phyloP scores from a whole-genome alignment of 2,329 filamentous ascomycete genomes.

The Apiospora aurea region DNA sequence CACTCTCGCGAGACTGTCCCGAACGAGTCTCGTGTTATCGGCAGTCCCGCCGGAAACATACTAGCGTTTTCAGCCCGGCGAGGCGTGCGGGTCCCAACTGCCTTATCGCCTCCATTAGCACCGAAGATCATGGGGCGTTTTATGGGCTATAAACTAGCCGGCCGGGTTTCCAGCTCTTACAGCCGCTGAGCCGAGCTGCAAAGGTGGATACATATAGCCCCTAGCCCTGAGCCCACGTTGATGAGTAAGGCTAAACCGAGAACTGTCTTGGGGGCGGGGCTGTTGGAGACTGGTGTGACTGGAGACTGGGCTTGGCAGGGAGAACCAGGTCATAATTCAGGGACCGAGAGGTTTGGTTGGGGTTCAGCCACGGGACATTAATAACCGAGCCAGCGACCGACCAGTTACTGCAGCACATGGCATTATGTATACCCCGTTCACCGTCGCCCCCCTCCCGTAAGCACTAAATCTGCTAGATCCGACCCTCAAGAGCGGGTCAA shows the following conservation, averaged over 20 bases:
- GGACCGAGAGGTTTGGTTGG: not conserved
- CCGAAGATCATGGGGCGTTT: not conserved
- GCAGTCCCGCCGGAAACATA: not conserved
- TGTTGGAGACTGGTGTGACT: too few species aligned
- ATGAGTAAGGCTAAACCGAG: not conserved
- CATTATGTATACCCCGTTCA: not conserved
- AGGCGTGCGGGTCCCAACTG: not conserved
- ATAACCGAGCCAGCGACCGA: not conserved
- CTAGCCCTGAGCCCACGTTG: not conserved
- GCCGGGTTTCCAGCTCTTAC: not conserved
- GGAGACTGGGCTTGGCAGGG: too few species aligned
- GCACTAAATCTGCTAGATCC: not conserved
- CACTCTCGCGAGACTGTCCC: not conserved
- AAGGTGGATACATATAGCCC: not conserved
- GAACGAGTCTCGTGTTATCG: not conserved
- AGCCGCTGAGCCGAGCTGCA: not conserved
- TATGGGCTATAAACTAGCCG: not conserved
- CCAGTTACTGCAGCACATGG: not conserved
- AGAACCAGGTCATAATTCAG: too few species aligned
- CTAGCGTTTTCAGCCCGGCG: not conserved
- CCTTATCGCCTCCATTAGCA: not conserved
- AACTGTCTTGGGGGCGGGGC: not conserved
- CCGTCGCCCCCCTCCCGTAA: not conserved
- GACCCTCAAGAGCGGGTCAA: conserved; percentile 4
- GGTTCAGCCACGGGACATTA: not conserved